Evolutionary conservation across 1,139 yeast genomes (phyloP).

Genomic region (Lipomyces yarrowii): DNA sequence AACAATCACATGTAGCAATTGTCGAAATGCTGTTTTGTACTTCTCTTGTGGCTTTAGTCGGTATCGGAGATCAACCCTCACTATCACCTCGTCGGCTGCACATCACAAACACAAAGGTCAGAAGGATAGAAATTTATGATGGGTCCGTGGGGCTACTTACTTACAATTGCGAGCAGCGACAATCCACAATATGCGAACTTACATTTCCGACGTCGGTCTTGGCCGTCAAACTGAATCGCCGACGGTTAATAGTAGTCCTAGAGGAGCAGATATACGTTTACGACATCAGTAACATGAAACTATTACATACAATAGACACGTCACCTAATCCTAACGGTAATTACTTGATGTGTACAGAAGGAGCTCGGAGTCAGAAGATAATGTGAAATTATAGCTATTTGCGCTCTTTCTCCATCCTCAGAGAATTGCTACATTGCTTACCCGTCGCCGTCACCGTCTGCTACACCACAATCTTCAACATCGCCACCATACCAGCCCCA

Average conservation of each 20-base stretch:
- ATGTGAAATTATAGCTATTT: constrained; percentile 42
- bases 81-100: constrained; percentile 80
- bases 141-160: not conserved
- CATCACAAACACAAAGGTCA: constrained; percentile 77
- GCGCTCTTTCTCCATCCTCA: constrained; percentile 54
- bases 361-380: constrained; percentile 34
- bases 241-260: constrained; percentile 72
- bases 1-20: constrained; percentile 48
- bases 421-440: constrained; percentile 75
- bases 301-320: constrained; percentile 86
- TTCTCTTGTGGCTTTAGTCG: constrained; percentile 83
- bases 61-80: constrained; percentile 78
- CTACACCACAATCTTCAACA: constrained; percentile 39
- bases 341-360: not conserved
- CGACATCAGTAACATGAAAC: constrained; percentile 84
- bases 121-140: constrained; percentile 14
- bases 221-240: constrained; percentile 73
- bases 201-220: constrained; percentile 85
- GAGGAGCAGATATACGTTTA: constrained; percentile 85
- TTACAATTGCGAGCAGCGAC: constrained; percentile 38
- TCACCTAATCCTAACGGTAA: constrained; percentile 63
- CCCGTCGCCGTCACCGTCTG: constrained; percentile 66
- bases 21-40: constrained; percentile 93
- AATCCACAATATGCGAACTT: constrained; percentile 74
- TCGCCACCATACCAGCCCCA: constrained; percentile 29